A percentile compares a stretch with the other conserved stretches of the same genome.
phyloP scores from a whole-genome alignment of 2,329 filamentous ascomycete genomes.

The Zelopaecilomyces penicillatus region DNA sequence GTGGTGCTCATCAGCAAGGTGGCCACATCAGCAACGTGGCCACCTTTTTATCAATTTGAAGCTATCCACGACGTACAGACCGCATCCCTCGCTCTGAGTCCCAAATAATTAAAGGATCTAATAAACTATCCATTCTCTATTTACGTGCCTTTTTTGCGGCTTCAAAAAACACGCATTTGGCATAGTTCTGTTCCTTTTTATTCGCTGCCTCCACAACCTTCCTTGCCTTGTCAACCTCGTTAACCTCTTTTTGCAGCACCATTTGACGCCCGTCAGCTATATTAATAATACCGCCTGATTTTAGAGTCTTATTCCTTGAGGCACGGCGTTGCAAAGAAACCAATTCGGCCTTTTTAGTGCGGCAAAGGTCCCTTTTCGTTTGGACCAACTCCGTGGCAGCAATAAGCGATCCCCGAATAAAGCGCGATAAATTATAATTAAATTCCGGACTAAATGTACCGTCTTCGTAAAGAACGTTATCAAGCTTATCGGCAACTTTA shows the following conservation, averaged over 20 bases:
- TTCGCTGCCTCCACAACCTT: constrained; percentile 1
- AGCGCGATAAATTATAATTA: not conserved
- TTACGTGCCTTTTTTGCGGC: constrained; percentile 1
- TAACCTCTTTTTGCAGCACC: not conserved
- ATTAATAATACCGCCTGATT: constrained; percentile 3
- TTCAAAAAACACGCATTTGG: constrained; percentile 1
- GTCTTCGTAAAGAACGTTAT: constrained; percentile 4
- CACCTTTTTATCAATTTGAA: constrained; percentile 2
- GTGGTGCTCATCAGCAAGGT: constrained; percentile 3
- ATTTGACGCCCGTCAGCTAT: constrained; percentile 1
- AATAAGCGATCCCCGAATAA: constrained; percentile 4
- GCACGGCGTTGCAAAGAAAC: not conserved
- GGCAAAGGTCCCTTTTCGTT: constrained; percentile 3
- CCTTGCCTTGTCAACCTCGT: not conserved
- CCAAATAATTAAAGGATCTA: not conserved
- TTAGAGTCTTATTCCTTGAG: not conserved
- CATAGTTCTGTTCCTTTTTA: constrained; percentile 1
- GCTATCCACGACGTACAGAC: not conserved
- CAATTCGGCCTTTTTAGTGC: constrained; percentile 1
- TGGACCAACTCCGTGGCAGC: constrained; percentile 4
- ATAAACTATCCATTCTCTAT: not conserved
- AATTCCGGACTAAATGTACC: not conserved
- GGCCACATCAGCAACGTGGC: constrained; percentile 2
- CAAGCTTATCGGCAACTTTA: constrained; percentile 5
- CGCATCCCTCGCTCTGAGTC: not conserved